Evolutionary conservation across 805 yeast genomes (phyloP).

Genomic region (Lipomyces mesembrius): DNA sequence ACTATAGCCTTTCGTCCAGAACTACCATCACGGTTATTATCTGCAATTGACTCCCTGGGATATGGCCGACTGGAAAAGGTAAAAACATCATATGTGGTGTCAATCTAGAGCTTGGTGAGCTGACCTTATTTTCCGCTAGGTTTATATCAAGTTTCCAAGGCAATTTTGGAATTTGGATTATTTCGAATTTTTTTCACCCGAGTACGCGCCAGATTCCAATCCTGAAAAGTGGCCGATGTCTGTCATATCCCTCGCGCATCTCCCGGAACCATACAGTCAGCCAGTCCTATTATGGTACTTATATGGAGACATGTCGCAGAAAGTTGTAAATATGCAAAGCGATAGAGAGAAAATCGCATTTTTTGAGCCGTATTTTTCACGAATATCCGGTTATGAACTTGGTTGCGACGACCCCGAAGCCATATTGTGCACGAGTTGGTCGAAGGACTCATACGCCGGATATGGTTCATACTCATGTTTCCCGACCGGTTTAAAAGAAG

Average conservation of each 20-base stretch:
- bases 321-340: slow-evolving; percentile 32
- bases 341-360: slow-evolving; percentile 36
- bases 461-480: slow-evolving; percentile 43
- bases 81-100: background rate
- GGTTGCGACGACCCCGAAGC: slow-evolving; percentile 20
- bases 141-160: slow-evolving; percentile 42
- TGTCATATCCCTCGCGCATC: slow-evolving; percentile 28
- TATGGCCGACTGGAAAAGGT: slow-evolving; percentile 44
- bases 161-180: slow-evolving; percentile 43
- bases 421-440: slow-evolving; percentile 41
- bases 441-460: slow-evolving; percentile 42
- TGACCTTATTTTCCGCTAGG: slow-evolving; percentile 3
- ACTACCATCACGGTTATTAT: slow-evolving; percentile 32
- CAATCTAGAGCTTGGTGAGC: background rate
- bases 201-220: slow-evolving; percentile 18
- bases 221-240: slow-evolving; percentile 23
- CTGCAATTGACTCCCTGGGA: slow-evolving; percentile 39
- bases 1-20: slow-evolving; percentile 39
- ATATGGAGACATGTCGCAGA: slow-evolving; percentile 38
- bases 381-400: slow-evolving; percentile 30
- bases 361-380: slow-evolving; percentile 39
- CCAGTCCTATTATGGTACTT: slow-evolving; percentile 39
- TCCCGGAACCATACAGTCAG: slow-evolving; percentile 34
- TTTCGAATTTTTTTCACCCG: slow-evolving; percentile 39
- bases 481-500: slow-evolving; percentile 30